Evolutionary conservation across 768 basidiomycete genomes (phyloP), one percentile per base, ranked within the genome.

Genomic region (Leccinum longicurvipes): DNA sequence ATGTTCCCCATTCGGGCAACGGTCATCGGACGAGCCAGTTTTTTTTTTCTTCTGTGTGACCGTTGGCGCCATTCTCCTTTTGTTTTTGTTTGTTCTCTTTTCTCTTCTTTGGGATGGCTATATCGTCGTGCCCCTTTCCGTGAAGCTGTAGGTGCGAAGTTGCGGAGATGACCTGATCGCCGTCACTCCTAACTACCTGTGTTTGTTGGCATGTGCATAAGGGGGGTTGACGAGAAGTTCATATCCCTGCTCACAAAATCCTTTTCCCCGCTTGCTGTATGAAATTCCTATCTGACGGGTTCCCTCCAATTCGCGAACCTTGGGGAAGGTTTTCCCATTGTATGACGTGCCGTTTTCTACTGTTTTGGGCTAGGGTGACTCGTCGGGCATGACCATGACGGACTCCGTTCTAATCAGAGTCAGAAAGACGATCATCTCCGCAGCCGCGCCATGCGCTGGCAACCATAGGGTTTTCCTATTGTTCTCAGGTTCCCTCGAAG

Each of bases 91-190:
- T 29, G 23, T 42, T 31, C 21, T 15, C 25, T 11, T 19, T 39
- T 39, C n/a, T n/a, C 19, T 41, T 41, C 19, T 12, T 41, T 19
- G 39, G 39, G 39, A 12, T 19, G 39, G 4, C 19, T 6, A 19
- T 19, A 51, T 52, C 48, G 39, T 52, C 50, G 47, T 45, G 3
- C 29, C 59, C 53, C 53, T 39, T 66, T 56, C 48, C 44, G 58
- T 48, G 47, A 54, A 55, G 55, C 59, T 68, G 60, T 62, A 23
- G 60, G 41, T 14, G 51, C 65, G 67, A 65, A 69, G 51, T 67
- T 69, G 62, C 65, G 67, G 67, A 69, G 51, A 69, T 68, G 67
- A 65, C 53, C 12, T 60, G 67, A 65, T 68, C 57, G 59, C 67
- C 67, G 65, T 62, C 39, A 15, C 65, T 59, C 67, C 67, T 69